phyloP scores from a whole-genome alignment of 257 asterid species.

The Solanum corneliomulleri region DNA sequence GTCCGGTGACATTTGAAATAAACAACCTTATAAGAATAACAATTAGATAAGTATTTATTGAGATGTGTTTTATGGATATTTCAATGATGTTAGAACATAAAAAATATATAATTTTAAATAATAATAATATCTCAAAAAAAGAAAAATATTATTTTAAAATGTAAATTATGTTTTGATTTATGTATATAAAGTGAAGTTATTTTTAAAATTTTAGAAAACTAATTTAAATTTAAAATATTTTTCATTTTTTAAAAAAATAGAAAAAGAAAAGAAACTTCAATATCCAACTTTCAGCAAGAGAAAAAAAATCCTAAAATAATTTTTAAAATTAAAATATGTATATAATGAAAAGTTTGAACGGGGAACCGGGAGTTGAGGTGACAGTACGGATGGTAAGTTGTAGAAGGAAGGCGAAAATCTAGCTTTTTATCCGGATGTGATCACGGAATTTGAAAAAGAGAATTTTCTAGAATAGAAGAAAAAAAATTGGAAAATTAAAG shows the following conservation, averaged over 20 bases:
- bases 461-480: no score
- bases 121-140: no score
- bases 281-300: neutral
- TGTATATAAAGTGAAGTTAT: neutral
- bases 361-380: neutral
- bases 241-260: no score
- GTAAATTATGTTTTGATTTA: no score
- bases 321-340: neutral
- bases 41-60: neutral
- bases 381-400: neutral
- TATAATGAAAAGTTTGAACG: neutral
- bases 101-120: no score
- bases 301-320: neutral
- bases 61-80: neutral
- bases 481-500: neutral
- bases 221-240: no score
- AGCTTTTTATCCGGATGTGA: neutral
- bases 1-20: no score
- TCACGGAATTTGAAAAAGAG: neutral
- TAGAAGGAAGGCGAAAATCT: neutral
- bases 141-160: no score
- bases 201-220: no score
- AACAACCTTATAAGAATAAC: neutral
- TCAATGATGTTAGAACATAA: neutral
- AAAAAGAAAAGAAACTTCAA: no score